phyloP scores from a whole-genome alignment of 257 asterid species.

The Plantago elongata region DNA sequence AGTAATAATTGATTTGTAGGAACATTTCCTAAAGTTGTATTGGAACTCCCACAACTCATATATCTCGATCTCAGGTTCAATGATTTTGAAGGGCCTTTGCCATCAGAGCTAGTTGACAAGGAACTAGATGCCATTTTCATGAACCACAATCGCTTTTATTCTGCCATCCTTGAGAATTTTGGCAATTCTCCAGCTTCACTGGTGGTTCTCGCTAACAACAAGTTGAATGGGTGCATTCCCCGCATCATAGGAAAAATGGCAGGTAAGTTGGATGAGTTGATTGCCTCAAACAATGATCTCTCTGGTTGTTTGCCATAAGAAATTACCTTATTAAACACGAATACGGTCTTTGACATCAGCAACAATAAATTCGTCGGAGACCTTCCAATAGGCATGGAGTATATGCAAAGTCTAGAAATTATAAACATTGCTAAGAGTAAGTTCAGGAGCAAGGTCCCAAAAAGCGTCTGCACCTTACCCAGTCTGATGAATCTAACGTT shows the following conservation, averaged over 20 bases:
- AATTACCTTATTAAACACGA: conserved; percentile 35
- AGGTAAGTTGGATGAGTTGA: conserved; percentile 49
- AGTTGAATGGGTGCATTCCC: conserved; percentile 63
- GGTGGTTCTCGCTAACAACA: conserved; percentile 53
- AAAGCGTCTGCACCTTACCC: conserved; percentile 47
- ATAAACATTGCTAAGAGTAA: conserved; percentile 35
- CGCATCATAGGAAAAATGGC: conserved; percentile 64
- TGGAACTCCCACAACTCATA: conserved; percentile 44
- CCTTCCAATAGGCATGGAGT: conserved; percentile 45
- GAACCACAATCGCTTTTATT: conserved; percentile 54
- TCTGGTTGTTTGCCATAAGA: conserved; percentile 83
- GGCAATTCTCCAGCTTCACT: conserved; percentile 70
- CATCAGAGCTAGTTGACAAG: conserved; percentile 39
- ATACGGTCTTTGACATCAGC: conserved; percentile 51
- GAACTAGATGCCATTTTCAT: conserved; percentile 59
- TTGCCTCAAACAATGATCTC: conserved; percentile 35
- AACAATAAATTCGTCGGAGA: conserved; percentile 50
- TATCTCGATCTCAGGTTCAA: conserved; percentile 70
- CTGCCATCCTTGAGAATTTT: conserved; percentile 51
- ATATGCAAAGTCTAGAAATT: conserved; percentile 39
- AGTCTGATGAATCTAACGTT: conserved; percentile 37
- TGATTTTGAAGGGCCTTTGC: conserved; percentile 73
- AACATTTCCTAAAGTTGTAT: conserved; percentile 46
- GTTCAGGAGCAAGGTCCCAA: conserved; percentile 56
- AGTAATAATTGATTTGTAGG: conserved; percentile 89